Percentiles rank a stretch among this genome's conserved stretches.
phyloP scores from a whole-genome alignment of 371 early-diverging fungal species.

The Mucor velutinosus region DNA sequence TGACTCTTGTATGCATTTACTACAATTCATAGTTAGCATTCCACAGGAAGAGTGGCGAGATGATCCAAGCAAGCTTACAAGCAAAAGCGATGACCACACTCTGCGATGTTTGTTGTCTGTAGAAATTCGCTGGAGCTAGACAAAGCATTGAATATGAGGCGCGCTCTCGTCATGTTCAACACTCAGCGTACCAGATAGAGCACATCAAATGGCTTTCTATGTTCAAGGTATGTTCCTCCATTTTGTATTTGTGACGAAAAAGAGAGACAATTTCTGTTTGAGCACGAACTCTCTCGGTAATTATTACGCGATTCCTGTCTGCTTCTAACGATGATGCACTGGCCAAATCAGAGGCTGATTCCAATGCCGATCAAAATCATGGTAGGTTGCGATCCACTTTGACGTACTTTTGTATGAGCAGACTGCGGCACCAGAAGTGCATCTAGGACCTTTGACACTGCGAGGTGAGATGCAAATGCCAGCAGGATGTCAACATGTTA shows the following conservation, averaged over 20 bases:
- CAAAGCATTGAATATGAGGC: neutral
- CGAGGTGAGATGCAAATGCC: too few species aligned
- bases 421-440: too few species aligned
- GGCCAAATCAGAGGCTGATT: too few species aligned
- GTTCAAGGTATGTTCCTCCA: neutral
- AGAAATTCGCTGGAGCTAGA: neutral
- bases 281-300: neutral
- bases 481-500: too few species aligned
- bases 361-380: too few species aligned
- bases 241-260: neutral
- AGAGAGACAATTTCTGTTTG: neutral
- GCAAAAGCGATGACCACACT: constrained; percentile 22
- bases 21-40: neutral
- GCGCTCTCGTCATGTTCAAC: neutral
- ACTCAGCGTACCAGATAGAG: neutral
- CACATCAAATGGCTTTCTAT: neutral
- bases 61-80: constrained; percentile 8
- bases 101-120: constrained; percentile 2
- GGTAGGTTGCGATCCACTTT: too few species aligned
- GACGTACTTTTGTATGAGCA: too few species aligned
- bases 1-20: constrained; percentile 6
- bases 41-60: too few species aligned
- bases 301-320: neutral
- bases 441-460: too few species aligned
- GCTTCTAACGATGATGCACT: too few species aligned